phyloP scores from a whole-genome alignment of 805 yeast species.

The Debaryomyces prosopidis region DNA sequence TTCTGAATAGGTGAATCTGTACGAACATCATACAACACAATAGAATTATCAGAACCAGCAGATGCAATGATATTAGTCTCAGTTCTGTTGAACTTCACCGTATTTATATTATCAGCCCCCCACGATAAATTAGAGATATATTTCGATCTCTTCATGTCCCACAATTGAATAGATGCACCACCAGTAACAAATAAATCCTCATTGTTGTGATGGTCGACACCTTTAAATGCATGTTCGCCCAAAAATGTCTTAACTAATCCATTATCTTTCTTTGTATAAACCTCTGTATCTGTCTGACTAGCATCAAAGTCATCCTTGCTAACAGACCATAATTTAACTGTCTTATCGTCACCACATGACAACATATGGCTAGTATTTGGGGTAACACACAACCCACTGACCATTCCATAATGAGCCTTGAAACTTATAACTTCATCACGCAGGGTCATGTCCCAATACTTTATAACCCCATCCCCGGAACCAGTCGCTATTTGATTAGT shows the following conservation, averaged over 20 bases:
- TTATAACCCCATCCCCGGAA: constrained; percentile 92
- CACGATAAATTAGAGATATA: constrained; percentile 80
- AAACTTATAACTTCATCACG: constrained; percentile 74
- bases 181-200: constrained; percentile 85
- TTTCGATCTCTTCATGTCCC: constrained; percentile 84
- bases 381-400: constrained; percentile 70
- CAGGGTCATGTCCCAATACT: constrained; percentile 88
- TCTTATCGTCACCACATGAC: constrained; percentile 88
- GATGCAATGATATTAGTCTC: constrained; percentile 89
- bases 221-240: constrained; percentile 81
- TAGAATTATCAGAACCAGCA: constrained; percentile 81
- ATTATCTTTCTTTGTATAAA: constrained; percentile 29
- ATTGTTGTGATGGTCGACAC: constrained; percentile 81
- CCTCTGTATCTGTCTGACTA: constrained; percentile 28
- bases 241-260: constrained; percentile 78
- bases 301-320: constrained; percentile 46
- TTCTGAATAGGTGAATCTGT: constrained; percentile 92
- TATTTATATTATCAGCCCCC: constrained; percentile 92
- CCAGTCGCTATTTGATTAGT: constrained; percentile 85
- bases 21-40: constrained; percentile 87
- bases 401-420: constrained; percentile 88
- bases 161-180: constrained; percentile 84
- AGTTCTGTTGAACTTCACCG: constrained; percentile 84
- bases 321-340: constrained; percentile 10
- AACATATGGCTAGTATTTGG: constrained; percentile 43